phyloP scores from a whole-genome alignment of 2,329 filamentous ascomycete species.

The Alternaria infectoria region DNA sequence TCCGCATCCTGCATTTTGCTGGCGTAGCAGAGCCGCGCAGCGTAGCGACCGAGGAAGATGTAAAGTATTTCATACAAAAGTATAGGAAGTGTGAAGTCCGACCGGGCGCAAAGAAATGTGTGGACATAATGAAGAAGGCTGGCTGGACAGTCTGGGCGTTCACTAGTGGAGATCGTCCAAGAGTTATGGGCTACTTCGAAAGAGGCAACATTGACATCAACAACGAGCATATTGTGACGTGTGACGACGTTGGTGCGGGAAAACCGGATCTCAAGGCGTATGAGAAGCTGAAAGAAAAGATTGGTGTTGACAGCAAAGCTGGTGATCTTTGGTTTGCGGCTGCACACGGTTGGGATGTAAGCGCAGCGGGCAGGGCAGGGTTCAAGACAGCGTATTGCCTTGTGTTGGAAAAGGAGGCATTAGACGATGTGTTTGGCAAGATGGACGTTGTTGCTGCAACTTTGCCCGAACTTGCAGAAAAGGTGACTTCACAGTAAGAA shows the following conservation, averaged over 20 bases:
- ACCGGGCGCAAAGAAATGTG: conserved; percentile 51
- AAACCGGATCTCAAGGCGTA: conserved; percentile 61
- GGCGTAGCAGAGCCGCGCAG: conserved; percentile 53
- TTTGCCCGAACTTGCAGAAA: conserved; percentile 56
- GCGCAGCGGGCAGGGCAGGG: conserved; percentile 58
- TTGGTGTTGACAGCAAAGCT: conserved; percentile 40
- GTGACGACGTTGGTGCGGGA: conserved; percentile 56
- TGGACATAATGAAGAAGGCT: conserved; percentile 51
- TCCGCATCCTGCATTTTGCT: conserved; percentile 54
- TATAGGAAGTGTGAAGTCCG: conserved; percentile 47
- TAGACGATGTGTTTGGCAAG: conserved; percentile 58
- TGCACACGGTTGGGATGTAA: conserved; percentile 66
- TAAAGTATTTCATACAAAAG: conserved; percentile 47
- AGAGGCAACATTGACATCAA: conserved; percentile 58
- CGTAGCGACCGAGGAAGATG: conserved; percentile 54
- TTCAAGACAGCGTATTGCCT: conserved; percentile 62
- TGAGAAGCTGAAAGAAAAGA: conserved; percentile 50
- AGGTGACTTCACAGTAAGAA: background rate
- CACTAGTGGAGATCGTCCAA: conserved; percentile 58
- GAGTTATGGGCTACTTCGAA: conserved; percentile 62
- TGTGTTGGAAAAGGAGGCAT: conserved; percentile 60
- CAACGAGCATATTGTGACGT: conserved; percentile 58
- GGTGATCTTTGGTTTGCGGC: conserved; percentile 63
- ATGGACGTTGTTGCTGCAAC: conserved; percentile 60
- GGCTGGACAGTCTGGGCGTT: conserved; percentile 63